Conservation (phyloP, 73 alveolate species). For the Effrenium voratum region DNA sequence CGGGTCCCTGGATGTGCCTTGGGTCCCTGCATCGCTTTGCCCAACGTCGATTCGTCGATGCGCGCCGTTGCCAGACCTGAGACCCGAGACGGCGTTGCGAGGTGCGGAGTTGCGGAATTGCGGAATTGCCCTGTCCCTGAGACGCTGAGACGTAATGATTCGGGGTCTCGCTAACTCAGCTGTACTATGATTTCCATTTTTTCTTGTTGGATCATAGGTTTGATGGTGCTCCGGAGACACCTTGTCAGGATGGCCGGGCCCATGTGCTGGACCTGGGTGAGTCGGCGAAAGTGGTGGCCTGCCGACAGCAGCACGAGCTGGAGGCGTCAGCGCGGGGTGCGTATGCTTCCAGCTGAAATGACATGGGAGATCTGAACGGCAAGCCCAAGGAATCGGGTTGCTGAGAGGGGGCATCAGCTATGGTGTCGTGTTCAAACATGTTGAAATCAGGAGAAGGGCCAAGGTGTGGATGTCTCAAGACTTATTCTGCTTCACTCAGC, state of each 20-base stretch:
- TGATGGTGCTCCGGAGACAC: neutral
- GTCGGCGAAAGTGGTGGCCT: neutral
- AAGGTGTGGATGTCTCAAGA: neutral
- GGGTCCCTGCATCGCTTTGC: neutral
- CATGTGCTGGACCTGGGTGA: slow-evolving; percentile 21
- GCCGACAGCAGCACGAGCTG: slow-evolving; percentile 48
- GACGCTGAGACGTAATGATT: neutral
- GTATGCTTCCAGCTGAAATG: slow-evolving; percentile 13
- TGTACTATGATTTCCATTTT: too few species aligned
- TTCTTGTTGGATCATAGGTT: too few species aligned
- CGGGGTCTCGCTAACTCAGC: too few species aligned
- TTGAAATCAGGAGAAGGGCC: slow-evolving; percentile 10
- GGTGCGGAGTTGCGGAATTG: neutral
- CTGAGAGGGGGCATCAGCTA: neutral
- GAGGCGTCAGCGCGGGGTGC: slow-evolving; percentile 85
- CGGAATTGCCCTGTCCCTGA: neutral
- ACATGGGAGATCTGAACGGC: neutral
- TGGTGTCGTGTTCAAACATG: neutral
- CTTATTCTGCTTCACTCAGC: neutral
- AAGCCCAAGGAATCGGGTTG: neutral
- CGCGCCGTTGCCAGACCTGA: neutral
- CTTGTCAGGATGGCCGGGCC: slow-evolving; percentile 61
- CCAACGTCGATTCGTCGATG: neutral
- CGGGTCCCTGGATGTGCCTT: neutral
- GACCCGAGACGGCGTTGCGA: neutral